phyloP scores from a whole-genome alignment of 192 early-diverging fungal species.

The Backusella sp. region DNA sequence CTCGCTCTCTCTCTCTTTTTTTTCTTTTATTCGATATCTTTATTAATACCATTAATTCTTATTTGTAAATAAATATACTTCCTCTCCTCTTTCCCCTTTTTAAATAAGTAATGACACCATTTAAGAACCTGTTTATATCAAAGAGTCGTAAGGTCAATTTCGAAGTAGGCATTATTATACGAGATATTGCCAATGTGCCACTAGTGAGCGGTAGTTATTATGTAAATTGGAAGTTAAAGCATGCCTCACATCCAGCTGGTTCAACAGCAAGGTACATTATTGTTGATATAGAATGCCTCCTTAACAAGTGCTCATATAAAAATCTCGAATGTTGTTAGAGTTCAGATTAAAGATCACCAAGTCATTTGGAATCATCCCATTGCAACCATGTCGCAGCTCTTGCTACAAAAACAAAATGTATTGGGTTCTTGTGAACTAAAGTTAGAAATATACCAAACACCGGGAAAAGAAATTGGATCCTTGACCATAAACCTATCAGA shows the following conservation, averaged over 20 bases:
- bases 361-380: slow-evolving; percentile 67
- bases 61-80: background rate
- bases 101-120: slow-evolving; percentile 11
- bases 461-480: slow-evolving; percentile 61
- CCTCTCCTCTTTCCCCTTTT: background rate
- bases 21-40: background rate
- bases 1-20: background rate
- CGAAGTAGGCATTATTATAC: slow-evolving; percentile 54
- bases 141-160: slow-evolving; percentile 68
- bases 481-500: slow-evolving; percentile 76
- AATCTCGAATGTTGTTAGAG: slow-evolving; percentile 27
- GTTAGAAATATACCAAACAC: slow-evolving; percentile 59
- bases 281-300: background rate
- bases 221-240: slow-evolving; percentile 72
- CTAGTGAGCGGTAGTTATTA: slow-evolving; percentile 77
- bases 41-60: background rate
- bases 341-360: slow-evolving; percentile 51
- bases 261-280: slow-evolving; percentile 36
- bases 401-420: slow-evolving; percentile 69
- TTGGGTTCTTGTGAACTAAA: slow-evolving; percentile 74
- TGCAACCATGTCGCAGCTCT: slow-evolving; percentile 50
- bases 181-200: slow-evolving; percentile 81
- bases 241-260: slow-evolving; percentile 34
- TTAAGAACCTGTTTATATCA: slow-evolving; percentile 66
- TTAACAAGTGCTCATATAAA: background rate